Evolutionary conservation across 441 rosid species (phyloP).

Genomic region (Pelargonium exstipulatum): DNA sequence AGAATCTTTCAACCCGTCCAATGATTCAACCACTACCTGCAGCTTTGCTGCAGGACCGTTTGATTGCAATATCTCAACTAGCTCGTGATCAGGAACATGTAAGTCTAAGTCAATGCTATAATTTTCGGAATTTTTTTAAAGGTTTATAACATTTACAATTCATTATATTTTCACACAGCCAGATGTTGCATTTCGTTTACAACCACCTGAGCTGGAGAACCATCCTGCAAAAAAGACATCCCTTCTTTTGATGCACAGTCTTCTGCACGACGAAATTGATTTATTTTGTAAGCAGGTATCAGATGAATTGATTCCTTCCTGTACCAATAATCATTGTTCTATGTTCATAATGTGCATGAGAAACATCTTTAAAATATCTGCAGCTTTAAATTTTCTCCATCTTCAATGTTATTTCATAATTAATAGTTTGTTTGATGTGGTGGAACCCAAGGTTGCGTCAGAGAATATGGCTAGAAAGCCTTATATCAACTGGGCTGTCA

Average conservation of each 20-base stretch:
- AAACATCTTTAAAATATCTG: constrained; percentile 3
- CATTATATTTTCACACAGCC: constrained; percentile 53
- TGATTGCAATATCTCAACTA: constrained; percentile 83
- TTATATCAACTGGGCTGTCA: constrained; percentile 88
- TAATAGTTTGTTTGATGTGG: constrained; percentile 24
- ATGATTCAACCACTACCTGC: constrained; percentile 90
- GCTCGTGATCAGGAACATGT: constrained; percentile 95
- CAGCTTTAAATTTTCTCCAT: constrained; percentile 15
- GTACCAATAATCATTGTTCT: constrained; percentile 6
- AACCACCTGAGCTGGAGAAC: constrained; percentile 60
- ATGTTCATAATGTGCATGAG: constrained; percentile 10
- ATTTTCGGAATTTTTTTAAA: constrained; percentile 13
- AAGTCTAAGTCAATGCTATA: constrained; percentile 28
- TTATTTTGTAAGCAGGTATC: constrained; percentile 81
- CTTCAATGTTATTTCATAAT: constrained; percentile 13
- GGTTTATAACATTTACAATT: constrained; percentile 21
- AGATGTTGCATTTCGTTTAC: constrained; percentile 78
- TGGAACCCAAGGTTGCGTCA: constrained; percentile 60
- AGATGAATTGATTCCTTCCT: constrained; percentile 15
- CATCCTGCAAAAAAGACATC: constrained; percentile 52
- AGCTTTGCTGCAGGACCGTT: constrained; percentile 71
- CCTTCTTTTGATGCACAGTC: constrained; percentile 59
- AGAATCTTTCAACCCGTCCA: constrained; percentile 67
- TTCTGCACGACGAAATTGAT: constrained; percentile 82
- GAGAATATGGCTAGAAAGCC: constrained; percentile 81